Conservation (phyloP, 2,329 filamentous ascomycete genomes). For the Diaporthe longicolla region DNA sequence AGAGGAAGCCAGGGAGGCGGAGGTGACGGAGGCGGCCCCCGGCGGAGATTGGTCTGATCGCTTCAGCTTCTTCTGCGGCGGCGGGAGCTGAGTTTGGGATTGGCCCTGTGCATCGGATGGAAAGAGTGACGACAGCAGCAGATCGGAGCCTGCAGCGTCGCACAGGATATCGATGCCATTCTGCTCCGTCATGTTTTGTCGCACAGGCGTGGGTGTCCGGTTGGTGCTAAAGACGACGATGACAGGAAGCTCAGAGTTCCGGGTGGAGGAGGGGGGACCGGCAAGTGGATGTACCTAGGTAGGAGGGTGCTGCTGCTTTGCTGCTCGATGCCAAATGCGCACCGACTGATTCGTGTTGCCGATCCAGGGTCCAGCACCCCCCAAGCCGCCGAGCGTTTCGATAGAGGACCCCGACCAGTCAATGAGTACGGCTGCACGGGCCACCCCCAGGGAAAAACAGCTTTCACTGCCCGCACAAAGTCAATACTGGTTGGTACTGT, state of each 20-base stretch:
- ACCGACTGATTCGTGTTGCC: background rate
- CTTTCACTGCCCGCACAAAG: no score
- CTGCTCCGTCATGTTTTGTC: conserved; percentile 46
- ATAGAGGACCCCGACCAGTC: background rate
- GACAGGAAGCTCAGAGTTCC: conserved; percentile 30
- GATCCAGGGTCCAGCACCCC: conserved; percentile 6
- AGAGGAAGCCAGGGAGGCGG: conserved; percentile 15
- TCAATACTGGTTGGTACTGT: no score
- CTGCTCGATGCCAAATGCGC: background rate
- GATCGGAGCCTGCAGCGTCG: conserved; percentile 47
- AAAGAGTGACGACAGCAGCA: conserved; percentile 17
- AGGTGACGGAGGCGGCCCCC: conserved; percentile 37
- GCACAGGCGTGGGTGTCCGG: conserved; percentile 11
- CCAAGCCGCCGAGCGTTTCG: conserved; percentile 12
- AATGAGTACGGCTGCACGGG: background rate
- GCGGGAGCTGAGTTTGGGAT: conserved; percentile 37
- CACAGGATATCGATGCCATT: conserved; percentile 50
- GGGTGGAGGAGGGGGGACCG: conserved; percentile 33
- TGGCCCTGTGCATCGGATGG: background rate
- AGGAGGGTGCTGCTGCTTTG: background rate
- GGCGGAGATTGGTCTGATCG: conserved; percentile 39
- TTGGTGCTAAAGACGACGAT: conserved; percentile 5
- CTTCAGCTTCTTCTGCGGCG: conserved; percentile 32
- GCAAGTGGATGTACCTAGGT: conserved; percentile 13
- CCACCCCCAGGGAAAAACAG: background rate